phyloP scores from a whole-genome alignment of 2,329 filamentous ascomycete species.

The Escovopsis sp. region DNA sequence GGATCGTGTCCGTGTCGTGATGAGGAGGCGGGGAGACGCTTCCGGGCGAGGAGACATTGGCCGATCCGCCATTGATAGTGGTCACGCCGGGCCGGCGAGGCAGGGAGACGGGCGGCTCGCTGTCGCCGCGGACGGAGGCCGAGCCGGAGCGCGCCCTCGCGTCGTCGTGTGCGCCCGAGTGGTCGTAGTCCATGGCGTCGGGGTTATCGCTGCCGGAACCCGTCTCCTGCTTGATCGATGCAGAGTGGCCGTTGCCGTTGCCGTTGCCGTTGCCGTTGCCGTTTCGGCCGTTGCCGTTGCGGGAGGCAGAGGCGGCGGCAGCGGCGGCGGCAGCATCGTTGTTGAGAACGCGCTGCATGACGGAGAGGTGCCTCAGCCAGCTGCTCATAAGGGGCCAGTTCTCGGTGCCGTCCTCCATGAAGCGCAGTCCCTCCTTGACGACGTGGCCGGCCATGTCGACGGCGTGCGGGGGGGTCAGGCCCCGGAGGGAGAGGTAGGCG shows the following conservation, averaged over 20 bases:
- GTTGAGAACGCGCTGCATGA: slow-evolving; percentile 45
- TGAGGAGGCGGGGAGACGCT: slow-evolving; percentile 28
- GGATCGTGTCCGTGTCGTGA: slow-evolving; percentile 12
- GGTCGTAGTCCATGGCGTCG: slow-evolving; percentile 44
- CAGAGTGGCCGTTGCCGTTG: slow-evolving; percentile 13
- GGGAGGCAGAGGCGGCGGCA: slow-evolving; percentile 13
- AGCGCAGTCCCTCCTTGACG: slow-evolving; percentile 41
- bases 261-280: slow-evolving; percentile 23
- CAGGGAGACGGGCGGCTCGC: slow-evolving; percentile 34
- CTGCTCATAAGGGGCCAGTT: slow-evolving; percentile 44
- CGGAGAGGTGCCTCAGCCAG: slow-evolving; percentile 43
- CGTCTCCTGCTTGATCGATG: slow-evolving; percentile 36
- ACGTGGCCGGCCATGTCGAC: slow-evolving; percentile 41
- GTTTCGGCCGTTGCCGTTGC: no score
- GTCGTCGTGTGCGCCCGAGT: slow-evolving; percentile 14
- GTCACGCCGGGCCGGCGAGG: slow-evolving; percentile 19
- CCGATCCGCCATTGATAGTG: slow-evolving; percentile 41
- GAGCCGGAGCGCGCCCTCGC: slow-evolving; percentile 21
- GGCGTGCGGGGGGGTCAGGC: slow-evolving; percentile 38
- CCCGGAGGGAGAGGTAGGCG: slow-evolving; percentile 47
- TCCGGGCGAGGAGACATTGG: slow-evolving; percentile 30
- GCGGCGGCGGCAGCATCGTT: slow-evolving; percentile 30
- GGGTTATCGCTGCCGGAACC: slow-evolving; percentile 38
- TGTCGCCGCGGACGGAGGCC: slow-evolving; percentile 30
- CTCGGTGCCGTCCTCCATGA: slow-evolving; percentile 42